phyloP scores from a whole-genome alignment of 2,329 filamentous ascomycete genomes.

The Diplodia corticola region DNA sequence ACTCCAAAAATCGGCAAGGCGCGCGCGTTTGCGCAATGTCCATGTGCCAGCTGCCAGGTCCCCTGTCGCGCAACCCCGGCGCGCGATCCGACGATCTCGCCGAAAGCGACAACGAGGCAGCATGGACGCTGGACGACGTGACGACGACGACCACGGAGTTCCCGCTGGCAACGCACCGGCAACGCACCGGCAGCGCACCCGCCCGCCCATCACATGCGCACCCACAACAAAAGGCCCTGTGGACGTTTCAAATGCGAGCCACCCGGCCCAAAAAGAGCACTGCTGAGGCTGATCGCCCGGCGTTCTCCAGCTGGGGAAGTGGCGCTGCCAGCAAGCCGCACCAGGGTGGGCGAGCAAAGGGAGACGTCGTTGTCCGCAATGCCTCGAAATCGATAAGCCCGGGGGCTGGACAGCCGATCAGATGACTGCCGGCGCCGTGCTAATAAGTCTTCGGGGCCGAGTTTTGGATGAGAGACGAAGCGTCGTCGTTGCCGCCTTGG shows the following conservation, averaged over 20 bases:
- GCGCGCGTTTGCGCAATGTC: constrained; percentile 13
- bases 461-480: neutral
- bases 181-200: too few relatives aligned
- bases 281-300: constrained; percentile 16
- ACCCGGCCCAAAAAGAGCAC: constrained; percentile 1
- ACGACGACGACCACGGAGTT: neutral
- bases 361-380: constrained; percentile 1
- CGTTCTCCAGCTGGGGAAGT: constrained; percentile 19
- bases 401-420: neutral
- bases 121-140: neutral
- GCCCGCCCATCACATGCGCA: constrained; percentile 15
- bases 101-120: constrained; percentile 11
- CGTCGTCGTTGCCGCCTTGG: constrained; percentile 16
- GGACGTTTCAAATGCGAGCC: constrained; percentile 8
- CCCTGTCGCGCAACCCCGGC: constrained; percentile 11
- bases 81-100: constrained; percentile 18
- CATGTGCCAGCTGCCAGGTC: constrained; percentile 10
- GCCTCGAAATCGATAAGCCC: constrained; percentile 10
- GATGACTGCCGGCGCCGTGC: constrained; percentile 16
- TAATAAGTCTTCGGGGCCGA: constrained; percentile 17
- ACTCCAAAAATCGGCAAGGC: constrained; percentile 16
- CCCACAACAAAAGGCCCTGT: neutral
- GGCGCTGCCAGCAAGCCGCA: constrained; percentile 14
- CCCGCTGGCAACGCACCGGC: neutral
- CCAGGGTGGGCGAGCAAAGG: constrained; percentile 8